Percentiles rank a stretch among this genome's conserved stretches.
Evolutionary conservation across 2,329 filamentous ascomycete genomes (phyloP).

Genomic region (Aspergillus fijiensis): DNA sequence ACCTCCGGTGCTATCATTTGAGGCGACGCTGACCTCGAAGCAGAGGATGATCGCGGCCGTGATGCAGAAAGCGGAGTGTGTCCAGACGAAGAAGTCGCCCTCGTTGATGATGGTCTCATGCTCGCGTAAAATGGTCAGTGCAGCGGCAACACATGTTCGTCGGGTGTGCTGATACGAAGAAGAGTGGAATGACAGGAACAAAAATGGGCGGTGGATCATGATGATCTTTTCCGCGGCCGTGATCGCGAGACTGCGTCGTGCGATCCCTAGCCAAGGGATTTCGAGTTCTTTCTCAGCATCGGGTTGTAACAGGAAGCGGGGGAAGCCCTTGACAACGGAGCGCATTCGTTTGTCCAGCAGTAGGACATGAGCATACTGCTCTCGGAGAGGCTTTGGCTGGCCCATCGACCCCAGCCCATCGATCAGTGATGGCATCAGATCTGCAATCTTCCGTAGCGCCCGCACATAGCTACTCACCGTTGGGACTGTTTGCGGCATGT

Average conservation of each 20-base stretch:
- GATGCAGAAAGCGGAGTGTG: constrained; percentile 29
- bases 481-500: constrained; percentile 19
- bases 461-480: constrained; percentile 29
- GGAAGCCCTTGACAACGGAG: constrained; percentile 33
- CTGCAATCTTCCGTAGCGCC: constrained; percentile 33
- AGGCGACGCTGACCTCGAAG: constrained; percentile 24
- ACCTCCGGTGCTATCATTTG: constrained; percentile 10
- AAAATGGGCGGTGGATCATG: constrained; percentile 43
- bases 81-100: constrained; percentile 28
- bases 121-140: constrained; percentile 40
- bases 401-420: constrained; percentile 37
- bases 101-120: constrained; percentile 27
- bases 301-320: constrained; percentile 30
- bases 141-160: constrained; percentile 39
- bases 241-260: constrained; percentile 39
- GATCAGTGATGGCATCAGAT: constrained; percentile 35
- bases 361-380: constrained; percentile 40
- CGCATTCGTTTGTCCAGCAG: constrained; percentile 37
- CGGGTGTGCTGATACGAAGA: constrained; percentile 35
- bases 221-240: constrained; percentile 44
- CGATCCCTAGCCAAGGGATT: constrained; percentile 37
- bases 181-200: constrained; percentile 37
- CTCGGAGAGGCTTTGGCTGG: constrained; percentile 33
- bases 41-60: constrained; percentile 29
- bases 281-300: constrained; percentile 29